Evolutionary conservation across 2,329 filamentous ascomycete species (phyloP).

Genomic region (Colletotrichum chrysophilum): DNA sequence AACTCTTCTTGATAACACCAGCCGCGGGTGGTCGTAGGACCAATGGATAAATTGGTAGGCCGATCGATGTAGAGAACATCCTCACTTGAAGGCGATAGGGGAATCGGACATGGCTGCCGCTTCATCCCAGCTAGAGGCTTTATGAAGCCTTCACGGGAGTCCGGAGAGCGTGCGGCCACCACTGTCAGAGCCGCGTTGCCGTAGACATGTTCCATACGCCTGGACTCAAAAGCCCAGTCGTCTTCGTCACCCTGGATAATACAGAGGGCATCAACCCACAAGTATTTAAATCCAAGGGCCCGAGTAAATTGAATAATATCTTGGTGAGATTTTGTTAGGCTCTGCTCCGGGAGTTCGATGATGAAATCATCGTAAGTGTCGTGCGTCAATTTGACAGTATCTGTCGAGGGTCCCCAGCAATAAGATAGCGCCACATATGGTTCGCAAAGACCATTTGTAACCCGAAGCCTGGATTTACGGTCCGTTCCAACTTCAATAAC

Average conservation of each 20-base stretch:
- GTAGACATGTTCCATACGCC: slow-evolving; percentile 10
- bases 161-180: not conserved
- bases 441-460: not conserved
- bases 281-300: not conserved
- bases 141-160: not conserved
- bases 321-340: not conserved
- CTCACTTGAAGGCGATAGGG: not conserved
- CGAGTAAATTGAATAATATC: not conserved
- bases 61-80: not conserved
- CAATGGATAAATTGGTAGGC: not conserved
- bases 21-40: not conserved
- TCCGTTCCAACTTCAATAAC: not conserved
- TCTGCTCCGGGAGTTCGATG: not conserved
- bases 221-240: slow-evolving; percentile 16
- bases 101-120: not conserved
- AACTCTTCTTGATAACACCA: slow-evolving; percentile 11
- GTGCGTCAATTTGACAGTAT: not conserved
- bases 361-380: not conserved
- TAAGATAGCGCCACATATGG: not conserved
- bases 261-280: not conserved
- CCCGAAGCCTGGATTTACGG: not conserved
- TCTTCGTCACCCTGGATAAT: slow-evolving; percentile 15
- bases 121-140: not conserved
- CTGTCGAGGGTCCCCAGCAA: not conserved
- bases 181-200: slow-evolving; percentile 12